These are phyloP conservation scores for Macrophomina pseudophaseolina DNA, from an alignment of 2,329 filamentous ascomycete species.

Conservation along the genomic window DNA sequence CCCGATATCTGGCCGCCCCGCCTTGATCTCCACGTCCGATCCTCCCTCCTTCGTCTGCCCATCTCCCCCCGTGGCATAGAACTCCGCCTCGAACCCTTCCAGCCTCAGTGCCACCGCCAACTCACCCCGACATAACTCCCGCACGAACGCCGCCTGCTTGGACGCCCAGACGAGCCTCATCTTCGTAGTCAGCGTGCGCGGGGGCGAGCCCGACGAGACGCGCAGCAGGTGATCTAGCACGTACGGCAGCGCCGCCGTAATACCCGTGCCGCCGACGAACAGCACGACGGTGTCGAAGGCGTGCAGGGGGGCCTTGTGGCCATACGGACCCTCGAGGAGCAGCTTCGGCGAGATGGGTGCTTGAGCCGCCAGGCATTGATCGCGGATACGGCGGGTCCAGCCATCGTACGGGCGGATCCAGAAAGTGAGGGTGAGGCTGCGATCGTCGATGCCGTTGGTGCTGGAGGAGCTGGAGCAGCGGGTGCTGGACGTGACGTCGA, in stretches of 20 bases:
- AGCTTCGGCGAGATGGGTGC: slow-evolving; percentile 40
- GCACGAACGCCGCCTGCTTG: slow-evolving; percentile 39
- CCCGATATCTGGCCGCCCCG: slow-evolving; percentile 47
- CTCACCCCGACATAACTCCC: slow-evolving; percentile 32
- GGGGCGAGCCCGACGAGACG: slow-evolving; percentile 28
- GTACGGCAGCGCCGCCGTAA: slow-evolving; percentile 41
- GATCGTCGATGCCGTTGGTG: slow-evolving; percentile 5
- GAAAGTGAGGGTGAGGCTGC: slow-evolving; percentile 45
- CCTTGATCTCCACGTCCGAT: slow-evolving; percentile 31
- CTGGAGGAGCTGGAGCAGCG: slow-evolving; percentile 20
- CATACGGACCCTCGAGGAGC: slow-evolving; percentile 59
- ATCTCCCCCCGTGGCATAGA: slow-evolving; percentile 24
- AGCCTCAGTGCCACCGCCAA: slow-evolving; percentile 33
- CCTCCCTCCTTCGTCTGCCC: background rate
- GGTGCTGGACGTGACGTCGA: slow-evolving; percentile 32
- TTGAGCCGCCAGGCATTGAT: slow-evolving; percentile 38
- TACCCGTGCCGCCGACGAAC: slow-evolving; percentile 43
- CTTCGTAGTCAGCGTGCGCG: slow-evolving; percentile 28
- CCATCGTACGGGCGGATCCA: slow-evolving; percentile 58
- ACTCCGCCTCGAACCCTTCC: slow-evolving; percentile 33
- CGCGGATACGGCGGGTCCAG: slow-evolving; percentile 55
- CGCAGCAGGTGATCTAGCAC: slow-evolving; percentile 28
- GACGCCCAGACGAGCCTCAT: slow-evolving; percentile 43
- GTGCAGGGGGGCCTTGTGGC: slow-evolving; percentile 48
- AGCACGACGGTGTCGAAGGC: slow-evolving; percentile 47